phyloP scores from a whole-genome alignment of 2,329 filamentous ascomycete species.

The Apiospora koreana region DNA sequence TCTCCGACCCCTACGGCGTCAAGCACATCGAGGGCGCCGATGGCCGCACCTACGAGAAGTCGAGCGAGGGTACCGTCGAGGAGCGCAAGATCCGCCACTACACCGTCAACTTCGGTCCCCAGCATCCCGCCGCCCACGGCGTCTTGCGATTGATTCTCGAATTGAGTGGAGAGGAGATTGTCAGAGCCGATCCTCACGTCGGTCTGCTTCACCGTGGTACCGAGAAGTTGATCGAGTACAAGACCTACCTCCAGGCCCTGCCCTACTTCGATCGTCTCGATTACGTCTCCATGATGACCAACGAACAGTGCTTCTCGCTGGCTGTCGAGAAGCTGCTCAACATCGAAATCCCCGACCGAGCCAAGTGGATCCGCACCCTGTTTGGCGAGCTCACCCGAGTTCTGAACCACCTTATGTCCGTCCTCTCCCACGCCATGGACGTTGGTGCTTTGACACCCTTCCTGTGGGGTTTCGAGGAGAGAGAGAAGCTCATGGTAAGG shows the following conservation, averaged over 20 bases:
- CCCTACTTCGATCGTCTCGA: conserved; percentile 99
- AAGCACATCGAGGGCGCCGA: conserved; percentile 43
- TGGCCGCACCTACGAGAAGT: conserved; percentile 43
- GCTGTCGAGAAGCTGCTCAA: conserved; percentile 98
- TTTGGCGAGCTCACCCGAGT: conserved; percentile 95
- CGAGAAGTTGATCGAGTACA: conserved; percentile 99
- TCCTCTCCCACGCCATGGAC: conserved; percentile 97
- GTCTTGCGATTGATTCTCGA: conserved; percentile 97
- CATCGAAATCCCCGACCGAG: conserved; percentile 90
- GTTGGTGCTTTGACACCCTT: conserved; percentile 97
- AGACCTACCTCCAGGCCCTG: conserved; percentile 96
- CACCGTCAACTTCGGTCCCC: conserved; percentile 98
- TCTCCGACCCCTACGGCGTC: conserved; percentile 51
- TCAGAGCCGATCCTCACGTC: conserved; percentile 95
- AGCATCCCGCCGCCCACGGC: conserved; percentile 97
- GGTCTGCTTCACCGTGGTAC: conserved; percentile 94
- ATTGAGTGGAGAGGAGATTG: conserved; percentile 95
- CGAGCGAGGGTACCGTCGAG: conserved; percentile 49
- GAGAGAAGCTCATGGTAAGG: conserved; percentile 98
- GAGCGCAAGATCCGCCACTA: conserved; percentile 94
- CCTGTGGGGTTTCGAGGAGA: conserved; percentile 99
- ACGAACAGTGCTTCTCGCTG: conserved; percentile 95
- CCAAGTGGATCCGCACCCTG: conserved; percentile 94
- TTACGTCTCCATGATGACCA: conserved; percentile 99
- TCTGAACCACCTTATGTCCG: conserved; percentile 97